Evolutionary conservation across 441 rosid species (phyloP).

Genomic region (Populus trichocarpa): DNA sequence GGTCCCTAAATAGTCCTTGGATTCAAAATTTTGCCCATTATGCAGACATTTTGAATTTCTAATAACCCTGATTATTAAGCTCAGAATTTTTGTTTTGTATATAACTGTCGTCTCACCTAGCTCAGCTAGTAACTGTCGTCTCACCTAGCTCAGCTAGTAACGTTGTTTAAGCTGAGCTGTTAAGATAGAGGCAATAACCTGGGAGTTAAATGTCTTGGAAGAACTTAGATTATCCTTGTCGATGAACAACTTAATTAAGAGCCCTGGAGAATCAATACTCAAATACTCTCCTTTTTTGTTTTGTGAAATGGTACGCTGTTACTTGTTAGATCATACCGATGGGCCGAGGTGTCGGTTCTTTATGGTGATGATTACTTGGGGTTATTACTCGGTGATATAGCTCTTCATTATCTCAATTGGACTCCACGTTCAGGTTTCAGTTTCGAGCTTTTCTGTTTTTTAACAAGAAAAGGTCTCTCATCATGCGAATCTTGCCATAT

Average conservation of each 20-base stretch:
- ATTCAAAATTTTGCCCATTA: slow-evolving; percentile 58
- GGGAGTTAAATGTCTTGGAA: neutral
- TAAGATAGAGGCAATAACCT: neutral
- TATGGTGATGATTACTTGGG: too few relatives aligned
- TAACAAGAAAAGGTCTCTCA: too few relatives aligned
- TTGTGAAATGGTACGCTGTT: too few relatives aligned
- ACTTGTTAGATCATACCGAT: too few relatives aligned
- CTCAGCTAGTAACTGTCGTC: neutral
- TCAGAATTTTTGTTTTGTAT: slow-evolving; percentile 9
- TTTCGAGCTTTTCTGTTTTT: too few relatives aligned
- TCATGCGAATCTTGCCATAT: too few relatives aligned
- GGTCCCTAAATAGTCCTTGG: slow-evolving; percentile 71
- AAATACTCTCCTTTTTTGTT: neutral
- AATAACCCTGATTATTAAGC: neutral
- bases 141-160: neutral
- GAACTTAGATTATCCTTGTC: neutral
- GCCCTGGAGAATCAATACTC: neutral
- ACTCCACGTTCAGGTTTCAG: too few relatives aligned
- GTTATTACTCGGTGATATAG: too few relatives aligned
- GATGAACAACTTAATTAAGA: neutral
- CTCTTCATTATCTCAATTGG: too few relatives aligned
- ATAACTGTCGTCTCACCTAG: slow-evolving; percentile 1
- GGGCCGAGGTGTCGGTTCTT: too few relatives aligned
- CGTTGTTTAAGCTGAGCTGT: neutral
- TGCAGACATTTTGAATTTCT: slow-evolving; percentile 57